Conservation (phyloP, 345 rosid species). For the Melaleuca quinquenervia region DNA sequence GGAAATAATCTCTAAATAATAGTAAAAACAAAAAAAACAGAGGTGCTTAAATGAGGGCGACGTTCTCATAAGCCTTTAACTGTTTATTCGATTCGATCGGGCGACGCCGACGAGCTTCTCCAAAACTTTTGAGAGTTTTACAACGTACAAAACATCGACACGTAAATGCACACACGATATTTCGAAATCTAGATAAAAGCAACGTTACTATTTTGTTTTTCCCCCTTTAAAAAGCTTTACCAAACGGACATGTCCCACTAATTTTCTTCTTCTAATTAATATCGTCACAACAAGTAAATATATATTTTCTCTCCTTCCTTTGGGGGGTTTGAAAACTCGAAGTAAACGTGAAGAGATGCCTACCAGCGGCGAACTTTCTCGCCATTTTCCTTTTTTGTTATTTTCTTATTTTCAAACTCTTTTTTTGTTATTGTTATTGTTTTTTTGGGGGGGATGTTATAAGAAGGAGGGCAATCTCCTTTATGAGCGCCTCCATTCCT, state of each 20-base stretch:
- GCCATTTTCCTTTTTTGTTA: rapidly evolving
- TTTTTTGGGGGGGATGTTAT: background rate
- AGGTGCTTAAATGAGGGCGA: background rate
- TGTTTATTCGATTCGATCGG: no score
- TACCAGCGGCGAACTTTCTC: background rate
- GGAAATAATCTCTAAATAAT: no score
- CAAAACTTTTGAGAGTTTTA: no score
- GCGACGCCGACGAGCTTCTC: no score
- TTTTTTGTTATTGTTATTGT: background rate
- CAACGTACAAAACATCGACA: background rate
- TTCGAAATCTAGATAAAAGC: background rate
- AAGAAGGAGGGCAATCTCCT: no score
- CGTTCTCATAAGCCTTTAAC: no score
- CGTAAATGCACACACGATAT: background rate
- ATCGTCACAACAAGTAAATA: background rate
- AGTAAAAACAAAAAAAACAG: background rate
- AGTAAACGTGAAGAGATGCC: rapidly evolving
- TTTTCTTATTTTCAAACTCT: background rate
- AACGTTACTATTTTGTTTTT: background rate
- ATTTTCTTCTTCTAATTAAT: background rate
- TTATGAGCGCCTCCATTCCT: background rate
- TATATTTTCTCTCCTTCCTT: no score
- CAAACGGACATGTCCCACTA: background rate
- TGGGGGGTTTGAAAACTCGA: no score
- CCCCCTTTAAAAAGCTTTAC: background rate